Evolutionary conservation across 176 grass and related monocot genomes (phyloP), one percentile per base, ranked within the genome.

Genomic region (Themeda triandra): DNA sequence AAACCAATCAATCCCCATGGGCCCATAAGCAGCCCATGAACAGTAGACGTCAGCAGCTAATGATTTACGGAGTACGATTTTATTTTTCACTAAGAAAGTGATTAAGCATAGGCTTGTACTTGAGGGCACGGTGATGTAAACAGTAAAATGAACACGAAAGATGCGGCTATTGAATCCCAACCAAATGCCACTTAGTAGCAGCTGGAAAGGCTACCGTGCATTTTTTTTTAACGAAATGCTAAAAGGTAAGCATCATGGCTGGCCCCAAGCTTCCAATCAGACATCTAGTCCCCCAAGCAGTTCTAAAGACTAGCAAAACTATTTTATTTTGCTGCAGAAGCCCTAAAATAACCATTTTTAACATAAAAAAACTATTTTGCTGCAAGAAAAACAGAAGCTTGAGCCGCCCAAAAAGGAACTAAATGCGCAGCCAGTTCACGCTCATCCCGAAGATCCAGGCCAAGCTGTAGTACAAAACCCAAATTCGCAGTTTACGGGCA

Each of bases 391-490:
- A 9, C 1, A 66, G 14, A 78, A 78, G 19, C 54, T 60, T 30
- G 44, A 45, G 73, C 54, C 73, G 45, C 13, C 37, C 1, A 72
- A 69, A 12, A 29, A 48, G 24, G 24, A 62, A 62, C n/a, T 14
- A 74, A 74, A 74, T 30, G 67, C 35, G 46, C 80, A 83, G 32
- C 77, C 66, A 32, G 5, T 66, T 35, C 21, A 13, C 27, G 31
- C 40, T 46, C 65, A 69, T 75, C 75, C 89, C 68, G 51, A 80
- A 84, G 89, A 87, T 84, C 80, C 89, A 75, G 70, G 60, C 14
- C 46, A 75, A 63, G n/a, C 30, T 74, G 69, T 14, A 12, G 46
- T 0, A 17, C 3, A 24, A 37, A 54, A 83, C 21, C 49, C 45
- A 39, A 70, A 37, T 2, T 71, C 13, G 24, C 80, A 82, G 41